Evolutionary conservation across 768 basidiomycete species (phyloP), one percentile per base, ranked within the genome.

Genomic region (Coprinopsis cinerea): DNA sequence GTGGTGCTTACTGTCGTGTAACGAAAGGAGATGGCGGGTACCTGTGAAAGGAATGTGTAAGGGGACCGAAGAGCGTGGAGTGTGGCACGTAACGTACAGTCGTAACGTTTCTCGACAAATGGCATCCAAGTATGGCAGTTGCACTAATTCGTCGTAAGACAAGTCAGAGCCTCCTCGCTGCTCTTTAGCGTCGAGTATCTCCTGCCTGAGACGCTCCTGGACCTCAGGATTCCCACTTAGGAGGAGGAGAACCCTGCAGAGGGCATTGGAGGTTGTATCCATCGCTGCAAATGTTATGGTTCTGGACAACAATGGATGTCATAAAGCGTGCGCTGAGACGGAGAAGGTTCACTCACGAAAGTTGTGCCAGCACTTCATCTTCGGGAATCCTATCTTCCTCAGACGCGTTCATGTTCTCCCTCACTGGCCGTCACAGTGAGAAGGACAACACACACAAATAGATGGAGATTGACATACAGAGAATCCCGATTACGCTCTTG

Each of bases 401-500:
- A 4, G 57, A 58, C 1, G 66, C 63, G 2, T 49, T 53, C 25
- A 64, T 57, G 49, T 73, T 74, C 1, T 63, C 69, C 48, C 62
- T 64, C 51, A 74, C 73, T 75, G 44, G 25, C 23, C 5, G 17
- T 25, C 28, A n/a, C 17, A 18, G n/a, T n/a, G n/a, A n/a, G n/a
- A n/a, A n/a, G n/a, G 18, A 7, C 35, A 25, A 44, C 39, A 32
- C 13, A 35, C 47, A 13, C 22, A 36, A 17, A 10, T 27, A 9
- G 36, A 11, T 6, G 6, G 6, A 18, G 17, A 17, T 26, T 20
- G 18, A 47, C 67, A 25, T 55, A 76, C 73, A 51, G 24, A 75
- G 56, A 25, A 72, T 60, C 49, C 70, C 75, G 54, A 74, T 64
- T 26, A 76, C 63, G 53, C 75, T 73, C 45, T 67, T 71, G 10